phyloP scores from a whole-genome alignment of 225 moss, liverwort and hornwort species.

The Pleurozium schreberi region DNA sequence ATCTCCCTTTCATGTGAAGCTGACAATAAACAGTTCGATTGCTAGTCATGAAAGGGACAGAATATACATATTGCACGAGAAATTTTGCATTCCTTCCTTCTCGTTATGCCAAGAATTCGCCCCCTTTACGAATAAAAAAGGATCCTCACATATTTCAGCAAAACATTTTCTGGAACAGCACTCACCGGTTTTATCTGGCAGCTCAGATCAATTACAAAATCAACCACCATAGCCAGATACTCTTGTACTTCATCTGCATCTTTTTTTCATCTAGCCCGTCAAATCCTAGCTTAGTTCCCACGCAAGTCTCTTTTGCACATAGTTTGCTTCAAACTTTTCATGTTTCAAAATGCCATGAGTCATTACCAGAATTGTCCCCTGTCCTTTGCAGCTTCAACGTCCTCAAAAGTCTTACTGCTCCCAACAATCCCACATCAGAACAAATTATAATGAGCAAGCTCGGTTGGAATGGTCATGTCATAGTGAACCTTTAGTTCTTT shows the following conservation, averaged over 20 bases:
- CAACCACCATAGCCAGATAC: slow-evolving; percentile 26
- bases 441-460: not conserved
- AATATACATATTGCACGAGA: not conserved
- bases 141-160: not conserved
- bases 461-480: not conserved
- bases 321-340: not conserved
- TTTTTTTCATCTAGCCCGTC: not conserved
- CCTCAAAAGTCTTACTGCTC: slow-evolving; percentile 3
- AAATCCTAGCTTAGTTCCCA: not conserved
- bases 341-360: not conserved
- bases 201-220: slow-evolving; percentile 34
- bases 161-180: not conserved
- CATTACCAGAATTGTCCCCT: not conserved
- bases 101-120: not conserved
- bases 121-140: not conserved
- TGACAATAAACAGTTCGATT: not conserved
- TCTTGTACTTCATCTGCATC: slow-evolving; percentile 27
- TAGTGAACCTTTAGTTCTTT: not conserved
- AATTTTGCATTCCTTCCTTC: not conserved
- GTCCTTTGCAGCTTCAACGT: not conserved
- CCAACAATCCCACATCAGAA: not conserved
- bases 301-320: not conserved
- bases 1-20: slow-evolving; percentile 25
- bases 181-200: slow-evolving; percentile 30
- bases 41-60: not conserved